Base-by-base conservation (phyloP, 306 rosid species). In the Boehmeria nivea region DNA sequence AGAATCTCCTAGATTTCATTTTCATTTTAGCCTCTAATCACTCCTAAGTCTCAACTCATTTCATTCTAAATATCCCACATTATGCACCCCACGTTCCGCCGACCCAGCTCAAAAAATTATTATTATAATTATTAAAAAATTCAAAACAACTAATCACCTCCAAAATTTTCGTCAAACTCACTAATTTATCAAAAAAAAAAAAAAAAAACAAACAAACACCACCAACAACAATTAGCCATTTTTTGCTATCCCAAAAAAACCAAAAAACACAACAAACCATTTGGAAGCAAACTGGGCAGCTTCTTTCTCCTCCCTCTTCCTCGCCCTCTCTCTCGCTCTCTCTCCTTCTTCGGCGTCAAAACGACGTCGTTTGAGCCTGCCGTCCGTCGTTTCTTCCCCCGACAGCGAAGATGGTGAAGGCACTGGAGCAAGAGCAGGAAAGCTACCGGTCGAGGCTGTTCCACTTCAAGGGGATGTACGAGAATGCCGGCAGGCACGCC, bases 51-150 rank as follows among this genome's bases (percentile, higher is more conserved):
- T 46, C 3, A 46, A 57, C 59, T 43, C 70, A 52, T 69, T 45
- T 20, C 44, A 12, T 51, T 15, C 55, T 40, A 14, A 31, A 31
- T 55, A 56, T 65, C 72, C 54, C 75, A 67, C 78, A 75, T 62
- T 83, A 75, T 81, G 95, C 89, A 84, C 87, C 95, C 78, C 94
- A 86, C 89, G 84, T 83, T 81, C 74, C 21, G 26, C 61, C 62
- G 65, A 67, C 68, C 43, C 38, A 55, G 18, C 63, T 22, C 36
- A 61, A 72, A 70, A 65, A 68, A 40, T 14, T 14, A 40, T 40
- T 3, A 40, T 40, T 11, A 8, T 40, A 33, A 33, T 33, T 4
- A 11, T 4, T 4, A 26, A 61, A 49, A 66, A 9, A 16, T 25
- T 4, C 16, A 33, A 26, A 38, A 63, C 15, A n/a, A 55, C 36